Base-by-base conservation (phyloP, 2,329 filamentous ascomycete species). In the Harringtonia lauricola region DNA sequence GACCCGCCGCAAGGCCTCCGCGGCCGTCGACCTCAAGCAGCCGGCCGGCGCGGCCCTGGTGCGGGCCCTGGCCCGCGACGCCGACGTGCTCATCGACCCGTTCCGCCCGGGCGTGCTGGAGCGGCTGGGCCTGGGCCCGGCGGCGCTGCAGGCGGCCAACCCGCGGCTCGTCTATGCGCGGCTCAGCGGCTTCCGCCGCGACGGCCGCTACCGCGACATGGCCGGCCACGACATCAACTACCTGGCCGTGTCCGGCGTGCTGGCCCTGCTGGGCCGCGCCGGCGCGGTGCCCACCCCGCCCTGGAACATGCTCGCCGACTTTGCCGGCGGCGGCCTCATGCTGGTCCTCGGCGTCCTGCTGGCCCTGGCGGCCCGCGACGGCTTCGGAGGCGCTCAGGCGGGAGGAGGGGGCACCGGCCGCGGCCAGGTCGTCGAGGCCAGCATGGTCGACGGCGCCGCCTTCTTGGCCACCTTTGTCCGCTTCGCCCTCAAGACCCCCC, bases 201-300 rank as follows among this genome's bases (percentile, higher is more conserved):
- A 94, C 63, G 90, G 89, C 0, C 81, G 79, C 54, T 96, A 95
- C 64, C 76, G 75, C 39, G 65, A 74, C 55, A 95, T 95, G 89
- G 88, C 89, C 0, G 89, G 89, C 36, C 89, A 95, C 59, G 89
- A 95, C 59, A 95, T 95, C 61, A 95, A 96, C 59, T 96, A 96
- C 63, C 81, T 96, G 35, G 86, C 89, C 39, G 86, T 95, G 0
- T 84, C 83, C 0, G 90, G 90, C 0, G 81, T 84, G 1, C 64
- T 96, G 24, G 72, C 74, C 1, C 69, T 95, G 63, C 74, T 96
- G 3, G 90, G 90, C 1, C 70, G 83, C 1, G 66, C 67, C 24
- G 73, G 70, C 15, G 75, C 81, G 56, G 79, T 76, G 51, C 90
- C 90, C 1, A 80, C 83, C 48, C 74, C 89, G 17, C 92, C 92